phyloP scores from a whole-genome alignment of 2,329 filamentous ascomycete species.

The Rosellinia necatrix region DNA sequence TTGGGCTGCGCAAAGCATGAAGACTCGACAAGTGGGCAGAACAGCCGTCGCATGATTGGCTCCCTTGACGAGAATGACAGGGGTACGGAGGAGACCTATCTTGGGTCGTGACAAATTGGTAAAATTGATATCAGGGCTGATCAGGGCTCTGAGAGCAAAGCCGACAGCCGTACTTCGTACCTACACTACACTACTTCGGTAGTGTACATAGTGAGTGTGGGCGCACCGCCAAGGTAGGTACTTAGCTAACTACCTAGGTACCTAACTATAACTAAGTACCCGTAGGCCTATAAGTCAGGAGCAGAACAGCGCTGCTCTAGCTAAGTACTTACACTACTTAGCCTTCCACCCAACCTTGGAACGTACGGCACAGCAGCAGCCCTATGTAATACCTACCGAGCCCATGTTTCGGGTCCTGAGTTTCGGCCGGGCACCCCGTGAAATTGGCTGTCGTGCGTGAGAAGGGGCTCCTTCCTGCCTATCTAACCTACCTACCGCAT shows the following conservation, averaged over 20 bases:
- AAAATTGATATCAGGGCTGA: conserved; percentile 22
- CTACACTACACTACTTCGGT: background rate
- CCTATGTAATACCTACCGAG: background rate
- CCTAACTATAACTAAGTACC: too few relatives aligned
- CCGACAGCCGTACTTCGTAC: too few relatives aligned
- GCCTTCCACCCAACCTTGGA: too few relatives aligned
- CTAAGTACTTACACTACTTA: too few relatives aligned
- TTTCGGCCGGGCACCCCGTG: conserved; percentile 6
- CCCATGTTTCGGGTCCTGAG: background rate
- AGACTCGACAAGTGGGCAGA: background rate
- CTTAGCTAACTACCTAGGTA: too few relatives aligned
- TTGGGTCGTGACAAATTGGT: conserved; percentile 23
- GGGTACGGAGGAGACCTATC: conserved; percentile 1
- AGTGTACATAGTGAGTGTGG: background rate
- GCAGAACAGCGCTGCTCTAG: too few relatives aligned
- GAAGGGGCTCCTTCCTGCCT: too few relatives aligned
- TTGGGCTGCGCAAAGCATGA: background rate
- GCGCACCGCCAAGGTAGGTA: too few relatives aligned
- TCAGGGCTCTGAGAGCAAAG: too few relatives aligned
- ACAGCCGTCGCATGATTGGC: conserved; percentile 12
- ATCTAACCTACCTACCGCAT: background rate
- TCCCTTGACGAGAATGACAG: conserved; percentile 16
- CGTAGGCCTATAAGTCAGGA: too few relatives aligned
- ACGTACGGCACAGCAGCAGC: background rate
- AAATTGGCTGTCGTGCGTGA: background rate